These are phyloP conservation scores for Syzygium malaccense DNA, from an alignment of 441 rosid species.

Conservation along the genomic window DNA sequence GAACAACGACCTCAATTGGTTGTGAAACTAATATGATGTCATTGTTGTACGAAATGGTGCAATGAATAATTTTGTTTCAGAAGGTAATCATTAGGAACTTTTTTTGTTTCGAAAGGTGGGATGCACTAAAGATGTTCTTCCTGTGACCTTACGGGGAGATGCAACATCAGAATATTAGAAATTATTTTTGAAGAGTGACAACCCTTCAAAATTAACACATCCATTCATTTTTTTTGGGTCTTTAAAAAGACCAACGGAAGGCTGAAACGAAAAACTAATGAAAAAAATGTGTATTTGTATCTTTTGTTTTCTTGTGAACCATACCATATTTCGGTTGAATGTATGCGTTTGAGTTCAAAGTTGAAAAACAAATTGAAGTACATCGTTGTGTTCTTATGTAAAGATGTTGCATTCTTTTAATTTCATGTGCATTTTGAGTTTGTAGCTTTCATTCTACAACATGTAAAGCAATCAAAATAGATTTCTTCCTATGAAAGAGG, in stretches of 20 bases:
- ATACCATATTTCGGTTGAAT: too few species aligned
- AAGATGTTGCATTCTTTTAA: too few species aligned
- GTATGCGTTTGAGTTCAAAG: too few species aligned
- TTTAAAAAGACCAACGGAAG: background rate
- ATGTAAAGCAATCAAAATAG: too few species aligned
- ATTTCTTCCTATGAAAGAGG: too few species aligned
- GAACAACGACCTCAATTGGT: too few species aligned
- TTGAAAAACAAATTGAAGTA: too few species aligned
- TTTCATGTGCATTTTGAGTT: too few species aligned
- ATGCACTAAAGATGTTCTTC: background rate
- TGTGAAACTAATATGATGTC: background rate
- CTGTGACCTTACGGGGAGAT: background rate
- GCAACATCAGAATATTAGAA: background rate
- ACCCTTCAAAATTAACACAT: background rate
- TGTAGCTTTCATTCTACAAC: too few species aligned
- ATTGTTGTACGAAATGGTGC: background rate
- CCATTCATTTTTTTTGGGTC: background rate
- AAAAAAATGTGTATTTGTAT: background rate
- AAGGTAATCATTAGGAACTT: background rate
- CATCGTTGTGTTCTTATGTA: too few species aligned
- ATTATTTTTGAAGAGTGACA: background rate
- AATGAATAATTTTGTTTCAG: background rate
- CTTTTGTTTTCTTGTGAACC: too few species aligned
- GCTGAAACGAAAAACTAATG: background rate
- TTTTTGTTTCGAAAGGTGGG: background rate